Percentiles rank a stretch among this genome's conserved stretches.
Evolutionary conservation across 2,329 filamentous ascomycete species (phyloP).

Genomic region (Cadophora gregata): DNA sequence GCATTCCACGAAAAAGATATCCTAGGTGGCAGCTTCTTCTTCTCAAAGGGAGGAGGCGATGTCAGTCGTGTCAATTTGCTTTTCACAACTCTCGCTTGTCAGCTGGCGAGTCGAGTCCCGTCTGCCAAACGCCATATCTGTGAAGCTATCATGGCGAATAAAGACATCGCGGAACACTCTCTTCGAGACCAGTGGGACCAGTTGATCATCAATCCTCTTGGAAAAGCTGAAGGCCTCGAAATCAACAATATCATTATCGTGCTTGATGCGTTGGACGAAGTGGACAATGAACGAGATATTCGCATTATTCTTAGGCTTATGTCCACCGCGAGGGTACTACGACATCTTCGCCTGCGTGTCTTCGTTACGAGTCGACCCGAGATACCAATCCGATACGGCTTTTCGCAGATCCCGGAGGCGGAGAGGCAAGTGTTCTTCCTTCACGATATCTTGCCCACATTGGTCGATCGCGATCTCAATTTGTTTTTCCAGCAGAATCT

Average conservation of each 20-base stretch:
- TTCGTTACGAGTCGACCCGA: constrained; percentile 7
- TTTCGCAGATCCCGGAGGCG: not conserved
- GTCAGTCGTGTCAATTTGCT: too few relatives aligned
- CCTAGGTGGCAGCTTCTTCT: too few relatives aligned
- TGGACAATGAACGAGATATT: not conserved
- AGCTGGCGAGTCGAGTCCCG: not conserved
- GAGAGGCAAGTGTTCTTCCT: constrained; percentile 32
- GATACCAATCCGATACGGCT: not conserved
- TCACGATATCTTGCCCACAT: constrained; percentile 32
- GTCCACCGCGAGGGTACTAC: not conserved
- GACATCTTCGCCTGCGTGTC: not conserved
- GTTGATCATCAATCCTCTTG: not conserved
- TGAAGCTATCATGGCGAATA: not conserved
- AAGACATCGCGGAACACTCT: not conserved
- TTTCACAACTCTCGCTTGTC: not conserved
- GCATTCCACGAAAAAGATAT: too few relatives aligned
- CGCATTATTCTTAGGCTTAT: not conserved
- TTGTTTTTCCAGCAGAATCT: constrained; percentile 34
- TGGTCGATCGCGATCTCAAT: constrained; percentile 41
- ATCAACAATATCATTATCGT: not conserved
- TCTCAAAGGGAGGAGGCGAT: too few relatives aligned
- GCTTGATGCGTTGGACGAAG: constrained; percentile 7
- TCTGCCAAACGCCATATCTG: not conserved
- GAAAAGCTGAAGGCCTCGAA: not conserved
- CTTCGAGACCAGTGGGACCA: not conserved